Percentiles rank a stretch among this genome's conserved stretches.
phyloP scores from a whole-genome alignment of 1,284 basidiomycete species.

The Sporisorium exsertum region DNA sequence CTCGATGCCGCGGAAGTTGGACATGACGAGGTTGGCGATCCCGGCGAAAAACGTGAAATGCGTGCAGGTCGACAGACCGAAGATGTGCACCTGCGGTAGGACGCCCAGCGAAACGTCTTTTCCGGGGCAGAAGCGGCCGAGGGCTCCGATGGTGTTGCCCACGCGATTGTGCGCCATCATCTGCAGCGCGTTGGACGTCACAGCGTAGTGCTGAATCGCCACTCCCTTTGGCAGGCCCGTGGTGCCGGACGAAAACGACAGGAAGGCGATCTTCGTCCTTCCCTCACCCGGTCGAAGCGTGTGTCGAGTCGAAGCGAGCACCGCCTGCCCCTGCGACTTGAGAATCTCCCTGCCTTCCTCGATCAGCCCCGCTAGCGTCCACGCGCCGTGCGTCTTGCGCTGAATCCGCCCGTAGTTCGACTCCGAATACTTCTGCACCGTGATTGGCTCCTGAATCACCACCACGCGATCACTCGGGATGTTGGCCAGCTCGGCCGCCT shows the following conservation, averaged over 20 bases:
- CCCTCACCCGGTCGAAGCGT: slow-evolving; percentile 76
- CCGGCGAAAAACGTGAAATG: slow-evolving; percentile 66
- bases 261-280: slow-evolving; percentile 72
- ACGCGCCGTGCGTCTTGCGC: slow-evolving; percentile 51
- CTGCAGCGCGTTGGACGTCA: slow-evolving; percentile 61
- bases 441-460: slow-evolving; percentile 44
- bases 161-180: slow-evolving; percentile 65
- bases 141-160: slow-evolving; percentile 30
- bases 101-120: slow-evolving; percentile 57
- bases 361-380: slow-evolving; percentile 73
- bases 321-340: slow-evolving; percentile 66
- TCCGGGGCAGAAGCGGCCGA: slow-evolving; percentile 51
- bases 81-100: slow-evolving; percentile 59
- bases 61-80: slow-evolving; percentile 60
- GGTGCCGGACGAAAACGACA: slow-evolving; percentile 70
- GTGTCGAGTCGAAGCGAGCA: slow-evolving; percentile 71
- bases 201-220: slow-evolving; percentile 64
- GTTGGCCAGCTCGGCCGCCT: slow-evolving; percentile 73
- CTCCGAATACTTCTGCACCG: slow-evolving; percentile 39
- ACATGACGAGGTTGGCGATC: slow-evolving; percentile 54
- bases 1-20: slow-evolving; percentile 59
- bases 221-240: slow-evolving; percentile 70
- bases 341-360: slow-evolving; percentile 72
- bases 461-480: slow-evolving; percentile 72
- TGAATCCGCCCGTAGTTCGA: slow-evolving; percentile 48